Conservation (phyloP, 140 eudicot species). For the Erigeron philadelphicus region DNA sequence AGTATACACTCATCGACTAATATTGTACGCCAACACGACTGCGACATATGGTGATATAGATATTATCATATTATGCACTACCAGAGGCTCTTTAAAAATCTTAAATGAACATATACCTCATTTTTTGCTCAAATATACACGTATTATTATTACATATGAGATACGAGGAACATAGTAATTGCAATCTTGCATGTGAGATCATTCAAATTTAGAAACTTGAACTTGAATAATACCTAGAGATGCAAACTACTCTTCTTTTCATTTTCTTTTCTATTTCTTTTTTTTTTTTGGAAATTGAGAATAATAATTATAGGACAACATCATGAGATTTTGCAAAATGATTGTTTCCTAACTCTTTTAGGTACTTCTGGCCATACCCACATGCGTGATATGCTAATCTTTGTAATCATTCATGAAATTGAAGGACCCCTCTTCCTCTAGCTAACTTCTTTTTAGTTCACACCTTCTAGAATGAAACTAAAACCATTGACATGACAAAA, state of each 20-base stretch:
- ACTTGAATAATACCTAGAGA: constrained; percentile 26
- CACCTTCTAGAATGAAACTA: no score
- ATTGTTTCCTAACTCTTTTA: constrained; percentile 41
- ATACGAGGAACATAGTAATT: constrained; percentile 24
- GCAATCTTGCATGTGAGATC: constrained; percentile 28
- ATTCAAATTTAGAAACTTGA: constrained; percentile 32
- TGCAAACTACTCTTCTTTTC: constrained; percentile 25
- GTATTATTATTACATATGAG: not conserved
- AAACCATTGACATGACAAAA: no score
- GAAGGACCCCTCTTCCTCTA: constrained; percentile 25
- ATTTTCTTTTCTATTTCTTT: not conserved
- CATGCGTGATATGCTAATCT: constrained; percentile 24
- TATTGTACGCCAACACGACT: no score
- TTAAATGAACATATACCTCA: not conserved
- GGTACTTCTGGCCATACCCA: constrained; percentile 52
- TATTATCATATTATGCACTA: no score
- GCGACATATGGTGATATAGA: no score
- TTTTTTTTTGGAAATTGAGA: constrained; percentile 23
- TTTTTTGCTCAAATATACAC: not conserved
- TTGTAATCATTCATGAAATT: constrained; percentile 21
- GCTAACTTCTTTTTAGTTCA: constrained; percentile 7
- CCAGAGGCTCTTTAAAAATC: no score
- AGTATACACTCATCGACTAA: no score
- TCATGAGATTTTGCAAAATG: constrained; percentile 40
- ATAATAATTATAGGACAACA: constrained; percentile 25